phyloP scores from a whole-genome alignment of 169 alveolate species.

The Neospora caninum region DNA sequence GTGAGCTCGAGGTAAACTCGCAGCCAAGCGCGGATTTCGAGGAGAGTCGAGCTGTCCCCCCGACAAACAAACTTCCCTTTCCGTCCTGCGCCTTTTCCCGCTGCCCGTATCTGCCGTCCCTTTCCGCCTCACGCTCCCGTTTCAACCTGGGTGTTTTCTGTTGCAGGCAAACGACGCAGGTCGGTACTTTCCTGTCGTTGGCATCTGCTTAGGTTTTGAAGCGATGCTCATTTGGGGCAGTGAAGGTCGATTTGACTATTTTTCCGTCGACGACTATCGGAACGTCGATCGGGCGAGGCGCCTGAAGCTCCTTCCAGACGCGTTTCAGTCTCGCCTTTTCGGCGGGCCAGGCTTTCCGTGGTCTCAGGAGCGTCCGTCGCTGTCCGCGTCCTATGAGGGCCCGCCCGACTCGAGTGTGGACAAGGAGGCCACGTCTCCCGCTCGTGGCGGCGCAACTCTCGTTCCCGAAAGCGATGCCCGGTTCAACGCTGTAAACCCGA shows the following conservation, averaged over 20 bases:
- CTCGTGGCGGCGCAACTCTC: too few species aligned
- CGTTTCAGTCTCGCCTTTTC: background rate
- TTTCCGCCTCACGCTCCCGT: too few species aligned
- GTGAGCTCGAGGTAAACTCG: too few species aligned
- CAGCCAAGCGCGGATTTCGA: too few species aligned
- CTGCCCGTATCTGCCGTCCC: too few species aligned
- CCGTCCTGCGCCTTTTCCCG: too few species aligned
- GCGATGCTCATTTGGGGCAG: conserved; percentile 47
- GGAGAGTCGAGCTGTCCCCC: too few species aligned
- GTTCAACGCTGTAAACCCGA: background rate
- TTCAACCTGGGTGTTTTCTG: background rate
- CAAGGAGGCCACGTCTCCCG: background rate
- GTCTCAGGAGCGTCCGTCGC: background rate
- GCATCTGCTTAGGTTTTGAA: conserved; percentile 49
- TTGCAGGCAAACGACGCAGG: conserved; percentile 42
- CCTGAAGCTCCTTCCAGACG: background rate
- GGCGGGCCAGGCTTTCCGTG: conserved; percentile 2
- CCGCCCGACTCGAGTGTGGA: background rate
- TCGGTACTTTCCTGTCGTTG: conserved; percentile 25
- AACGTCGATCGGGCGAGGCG: conserved; percentile 19
- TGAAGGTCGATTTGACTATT: conserved; percentile 26
- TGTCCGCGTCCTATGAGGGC: background rate
- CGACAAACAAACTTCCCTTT: too few species aligned
- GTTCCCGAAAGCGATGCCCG: background rate
- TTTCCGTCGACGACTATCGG: background rate